These are phyloP conservation scores for Termitomyces titanicus DNA, from an alignment of 768 basidiomycete species.

Conservation along the genomic window DNA sequence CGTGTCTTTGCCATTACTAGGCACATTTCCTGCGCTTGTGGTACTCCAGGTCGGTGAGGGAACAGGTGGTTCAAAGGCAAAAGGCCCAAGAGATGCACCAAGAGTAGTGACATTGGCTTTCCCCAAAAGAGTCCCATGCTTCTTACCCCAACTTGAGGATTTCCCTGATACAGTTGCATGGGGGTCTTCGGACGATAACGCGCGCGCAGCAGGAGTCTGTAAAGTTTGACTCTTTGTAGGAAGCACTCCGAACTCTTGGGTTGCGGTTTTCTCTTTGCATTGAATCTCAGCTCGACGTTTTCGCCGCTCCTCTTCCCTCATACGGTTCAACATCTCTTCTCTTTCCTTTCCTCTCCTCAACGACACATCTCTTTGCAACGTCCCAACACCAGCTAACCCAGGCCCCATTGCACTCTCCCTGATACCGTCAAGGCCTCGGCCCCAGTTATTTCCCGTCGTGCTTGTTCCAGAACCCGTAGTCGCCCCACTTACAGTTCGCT, in stretches of 20 bases:
- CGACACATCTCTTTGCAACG: constrained; percentile 37
- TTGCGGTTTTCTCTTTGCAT: constrained; percentile 14
- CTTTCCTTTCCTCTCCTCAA: constrained; percentile 36
- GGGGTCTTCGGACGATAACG: constrained; percentile 9
- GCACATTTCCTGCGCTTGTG: constrained; percentile 23
- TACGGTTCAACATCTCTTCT: constrained; percentile 25
- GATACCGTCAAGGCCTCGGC: constrained; percentile 16
- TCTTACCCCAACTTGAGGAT: constrained; percentile 57
- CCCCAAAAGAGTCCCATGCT: constrained; percentile 36
- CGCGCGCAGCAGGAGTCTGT: background rate
- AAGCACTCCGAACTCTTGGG: constrained; percentile 25
- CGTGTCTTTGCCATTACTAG: constrained; percentile 15
- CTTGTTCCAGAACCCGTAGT: constrained; percentile 30
- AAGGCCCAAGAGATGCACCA: constrained; percentile 52
- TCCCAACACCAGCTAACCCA: constrained; percentile 43
- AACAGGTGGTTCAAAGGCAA: constrained; percentile 67
- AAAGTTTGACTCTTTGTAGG: constrained; percentile 22
- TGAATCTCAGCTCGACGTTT: constrained; percentile 12
- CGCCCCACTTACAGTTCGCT: constrained; percentile 44
- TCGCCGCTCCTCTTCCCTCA: constrained; percentile 17
- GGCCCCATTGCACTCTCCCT: constrained; percentile 37
- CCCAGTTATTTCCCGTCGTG: constrained; percentile 25
- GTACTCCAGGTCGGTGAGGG: constrained; percentile 43
- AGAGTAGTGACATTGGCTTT: constrained; percentile 29
- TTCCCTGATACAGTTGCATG: constrained; percentile 35